Evolutionary conservation across 352 stramenopile genomes (phyloP), one percentile per base, ranked within the genome.

Genomic region (Albugo candida): DNA sequence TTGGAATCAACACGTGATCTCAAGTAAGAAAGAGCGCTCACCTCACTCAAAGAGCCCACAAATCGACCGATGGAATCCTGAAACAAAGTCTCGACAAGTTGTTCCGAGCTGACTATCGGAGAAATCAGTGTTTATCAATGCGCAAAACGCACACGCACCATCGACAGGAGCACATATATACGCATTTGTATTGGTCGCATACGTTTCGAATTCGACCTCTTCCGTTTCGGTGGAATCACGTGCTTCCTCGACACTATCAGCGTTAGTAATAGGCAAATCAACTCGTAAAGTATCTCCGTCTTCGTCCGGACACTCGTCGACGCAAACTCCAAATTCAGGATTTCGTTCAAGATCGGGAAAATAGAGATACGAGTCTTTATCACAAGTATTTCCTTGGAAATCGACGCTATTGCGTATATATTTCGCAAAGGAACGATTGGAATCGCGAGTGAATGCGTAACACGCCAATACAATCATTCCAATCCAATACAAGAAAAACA

Each of bases 351-450:
- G 70, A 37, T 84, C 69, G 3, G 76, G 76, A 49, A 84, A 89
- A 42, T 83, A 89, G 3, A 89, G 69, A 43, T 76, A 81, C 10
- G 55, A 52, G 19, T 52, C 54, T 2, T n/a, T 5, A 13, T 60
- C 69, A 53, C 76, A 89, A 21, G 65, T 44, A 2, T 67, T 55
- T 27, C 76, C 76, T 11, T 74, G 63, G 51, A 81, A 89, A 52
- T 89, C 73, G 36, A 89, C 69, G 18, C 72, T 68, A 48, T 74
- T 75, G 36, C 74, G 76, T 49, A 89, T 81, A 51, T 84, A 81
- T 48, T 83, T 67, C 21, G 72, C 73, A 44, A 82, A 86, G 14
- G 58, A 58, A 11, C 61, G 58, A 40, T 71, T 82, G 40, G 64
- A 81, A 43, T 89, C 61, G 19, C 66, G 68, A 12, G 71, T 75